Conservation (phyloP, 305 asterid genomes). For the Solanum chacoense region DNA sequence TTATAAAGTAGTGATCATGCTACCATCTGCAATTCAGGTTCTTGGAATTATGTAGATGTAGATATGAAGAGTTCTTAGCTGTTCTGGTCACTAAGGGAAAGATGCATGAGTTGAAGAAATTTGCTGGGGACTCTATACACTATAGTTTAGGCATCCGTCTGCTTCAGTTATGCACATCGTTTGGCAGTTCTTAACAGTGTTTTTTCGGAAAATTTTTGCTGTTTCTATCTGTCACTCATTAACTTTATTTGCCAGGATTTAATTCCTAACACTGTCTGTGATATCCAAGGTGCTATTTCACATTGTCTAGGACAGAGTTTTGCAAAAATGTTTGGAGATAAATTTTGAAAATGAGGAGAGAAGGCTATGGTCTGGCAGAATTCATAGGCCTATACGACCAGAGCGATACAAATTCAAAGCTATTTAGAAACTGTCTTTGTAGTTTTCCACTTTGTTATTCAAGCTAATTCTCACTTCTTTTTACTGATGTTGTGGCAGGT, state of each 20-base stretch:
- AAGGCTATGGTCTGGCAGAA: constrained; percentile 88
- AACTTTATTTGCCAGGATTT: constrained; percentile 35
- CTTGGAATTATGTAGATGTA: constrained; percentile 80
- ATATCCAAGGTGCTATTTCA: constrained; percentile 85
- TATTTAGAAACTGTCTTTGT: neutral
- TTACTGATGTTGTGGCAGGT: constrained; percentile 27
- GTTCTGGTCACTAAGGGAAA: constrained; percentile 76
- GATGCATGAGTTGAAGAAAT: constrained; percentile 84
- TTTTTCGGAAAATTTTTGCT: neutral
- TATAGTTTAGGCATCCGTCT: constrained; percentile 54
- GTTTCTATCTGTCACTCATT: neutral
- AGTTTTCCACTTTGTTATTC: neutral
- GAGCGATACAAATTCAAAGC: constrained; percentile 31
- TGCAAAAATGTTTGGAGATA: constrained; percentile 73
- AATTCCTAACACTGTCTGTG: constrained; percentile 74
- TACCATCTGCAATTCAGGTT: constrained; percentile 31
- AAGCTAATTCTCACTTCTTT: neutral
- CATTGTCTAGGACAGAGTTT: constrained; percentile 78
- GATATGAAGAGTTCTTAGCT: constrained; percentile 79
- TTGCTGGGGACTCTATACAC: constrained; percentile 94
- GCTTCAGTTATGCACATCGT: neutral
- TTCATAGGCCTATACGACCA: constrained; percentile 81
- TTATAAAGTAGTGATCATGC: neutral
- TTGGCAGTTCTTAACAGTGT: neutral
- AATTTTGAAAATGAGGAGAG: constrained; percentile 75